Base-by-base conservation (phyloP, 805 yeast species). In the Candida golubevii region DNA sequence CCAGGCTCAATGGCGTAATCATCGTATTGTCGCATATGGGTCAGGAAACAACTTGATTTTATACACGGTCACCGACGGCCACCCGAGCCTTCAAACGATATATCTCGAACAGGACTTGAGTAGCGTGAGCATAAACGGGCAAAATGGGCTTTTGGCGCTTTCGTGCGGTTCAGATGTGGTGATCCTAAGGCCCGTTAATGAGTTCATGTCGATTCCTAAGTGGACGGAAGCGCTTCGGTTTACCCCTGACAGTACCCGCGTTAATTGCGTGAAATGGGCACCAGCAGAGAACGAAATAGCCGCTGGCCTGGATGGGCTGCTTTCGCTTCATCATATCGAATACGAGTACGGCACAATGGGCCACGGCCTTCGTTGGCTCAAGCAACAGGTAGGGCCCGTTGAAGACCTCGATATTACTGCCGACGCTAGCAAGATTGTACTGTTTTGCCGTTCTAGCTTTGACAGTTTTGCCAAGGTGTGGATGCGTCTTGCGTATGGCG, bases 41-140 rank as follows among this genome's bases (percentile, higher is more conserved):
- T 87, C 97, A 1, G 97, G 96, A 0, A 88, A 88, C 65, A 88
- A 88, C 60, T 69, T 91, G 52, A 85, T 91, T 30, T 74, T 71
- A 12, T 55, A 51, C 39, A 52, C 63, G 41, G 53, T 59, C 23
- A 48, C 62, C 10, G 44, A 50, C 44, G 13, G 44, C 49, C 12
- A 41, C 26, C 42, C 42, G 13, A 45, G 83, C 48, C 64, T 89
- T 13, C 98, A 91, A 62, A 88, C 96, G 0, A 66, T 88, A 1
- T 85, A 85, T 54, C 67, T 88, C 18, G 81, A 80, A 9, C 49
- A 67, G 1, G 96, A 87, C 57, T 82, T 91, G 13, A 56, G 58
- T 23, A 79, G 84, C 1, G 81, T 89, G 4, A 83, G 80, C 46
- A 72, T 90, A 38, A 81, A 86, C 55, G 55, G 72, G 1, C 53